A percentile compares a stretch with the other conserved stretches of the same genome.
Evolutionary conservation across 306 rosid species (phyloP).

Genomic region (Quercus glauca): DNA sequence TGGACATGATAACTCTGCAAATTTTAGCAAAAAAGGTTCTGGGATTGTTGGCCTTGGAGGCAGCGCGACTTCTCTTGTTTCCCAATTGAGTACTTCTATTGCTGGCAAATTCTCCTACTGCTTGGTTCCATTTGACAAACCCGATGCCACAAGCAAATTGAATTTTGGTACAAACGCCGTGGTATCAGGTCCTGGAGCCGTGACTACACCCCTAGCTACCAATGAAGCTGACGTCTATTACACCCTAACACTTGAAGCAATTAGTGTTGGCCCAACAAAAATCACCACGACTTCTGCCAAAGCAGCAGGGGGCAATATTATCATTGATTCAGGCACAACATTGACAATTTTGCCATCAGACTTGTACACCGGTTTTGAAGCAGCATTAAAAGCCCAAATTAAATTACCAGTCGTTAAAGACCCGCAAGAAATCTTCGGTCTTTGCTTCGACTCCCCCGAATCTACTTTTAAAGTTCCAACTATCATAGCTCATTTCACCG

Average conservation of each 20-base stretch:
- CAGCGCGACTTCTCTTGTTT: constrained; percentile 39
- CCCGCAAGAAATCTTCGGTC: not conserved
- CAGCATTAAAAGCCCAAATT: not conserved
- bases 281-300: no score
- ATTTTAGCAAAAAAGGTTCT: no score
- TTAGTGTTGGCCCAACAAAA: no score
- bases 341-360: no score
- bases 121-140: constrained; percentile 15
- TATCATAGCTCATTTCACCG: constrained; percentile 34
- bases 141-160: not conserved
- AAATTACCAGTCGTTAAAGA: not conserved
- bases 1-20: no score
- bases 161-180: constrained; percentile 28
- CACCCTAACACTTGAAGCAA: no score
- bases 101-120: constrained; percentile 51
- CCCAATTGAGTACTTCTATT: constrained; percentile 30
- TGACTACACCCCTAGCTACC: constrained; percentile 22
- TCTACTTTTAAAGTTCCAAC: not conserved
- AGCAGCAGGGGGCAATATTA: no score
- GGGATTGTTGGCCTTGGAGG: no score
- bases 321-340: no score
- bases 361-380: no score
- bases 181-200: constrained; percentile 21
- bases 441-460: constrained; percentile 24
- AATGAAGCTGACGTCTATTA: not conserved